Evolutionary conservation across 345 rosid species (phyloP).

Genomic region (Populus ilicifolia): DNA sequence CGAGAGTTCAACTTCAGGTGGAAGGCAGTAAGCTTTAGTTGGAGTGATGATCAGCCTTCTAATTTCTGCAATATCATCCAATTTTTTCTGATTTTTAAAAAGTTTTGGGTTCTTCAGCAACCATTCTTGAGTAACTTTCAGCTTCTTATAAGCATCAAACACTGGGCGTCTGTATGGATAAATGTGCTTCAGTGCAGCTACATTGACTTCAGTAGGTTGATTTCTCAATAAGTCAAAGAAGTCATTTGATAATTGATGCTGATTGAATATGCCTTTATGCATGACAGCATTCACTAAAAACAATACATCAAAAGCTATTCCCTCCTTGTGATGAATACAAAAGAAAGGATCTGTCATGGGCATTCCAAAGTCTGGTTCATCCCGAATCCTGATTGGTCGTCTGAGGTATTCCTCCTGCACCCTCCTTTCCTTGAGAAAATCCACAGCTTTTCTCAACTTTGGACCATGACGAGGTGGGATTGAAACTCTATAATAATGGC

Average conservation of each 20-base stretch:
- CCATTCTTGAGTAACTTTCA: conserved; percentile 66
- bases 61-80: conserved; percentile 56
- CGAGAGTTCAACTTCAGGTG: conserved; percentile 89
- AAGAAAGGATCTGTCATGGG: conserved; percentile 52
- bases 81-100: conserved; percentile 35
- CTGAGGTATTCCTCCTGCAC: conserved; percentile 39
- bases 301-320: conserved; percentile 58
- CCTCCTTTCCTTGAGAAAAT: conserved; percentile 48
- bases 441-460: conserved; percentile 48
- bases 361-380: conserved; percentile 67
- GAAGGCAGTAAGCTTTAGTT: conserved; percentile 77
- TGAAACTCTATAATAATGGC: conserved; percentile 54
- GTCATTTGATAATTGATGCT: conserved; percentile 51
- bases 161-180: conserved; percentile 55
- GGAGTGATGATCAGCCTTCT: conserved; percentile 80
- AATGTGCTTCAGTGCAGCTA: conserved; percentile 70
- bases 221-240: conserved; percentile 60
- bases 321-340: conserved; percentile 46
- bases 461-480: conserved; percentile 59
- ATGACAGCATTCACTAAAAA: conserved; percentile 68
- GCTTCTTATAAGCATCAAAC: conserved; percentile 54
- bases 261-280: conserved; percentile 67
- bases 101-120: conserved; percentile 53
- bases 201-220: conserved; percentile 53
- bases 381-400: conserved; percentile 35